Base-by-base conservation (phyloP, 768 basidiomycete species). In the Galerina sulciceps region DNA sequence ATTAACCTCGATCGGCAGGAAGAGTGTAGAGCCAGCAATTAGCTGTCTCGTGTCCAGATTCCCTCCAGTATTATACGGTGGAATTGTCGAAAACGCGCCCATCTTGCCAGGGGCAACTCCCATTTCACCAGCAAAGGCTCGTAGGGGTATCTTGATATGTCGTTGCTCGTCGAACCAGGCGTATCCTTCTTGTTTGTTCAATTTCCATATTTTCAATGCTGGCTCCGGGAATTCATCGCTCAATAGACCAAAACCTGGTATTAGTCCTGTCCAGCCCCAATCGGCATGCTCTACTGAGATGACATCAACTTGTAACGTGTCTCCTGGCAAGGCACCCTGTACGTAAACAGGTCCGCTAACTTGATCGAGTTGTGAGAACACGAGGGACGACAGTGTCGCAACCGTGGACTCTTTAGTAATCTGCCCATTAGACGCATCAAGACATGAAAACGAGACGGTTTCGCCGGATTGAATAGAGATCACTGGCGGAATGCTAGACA, bases 61-160 rank as follows among this genome's bases (percentile, higher is more conserved):
- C 1, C 86, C 85, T 2, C 85, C 86, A 0, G 86, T 87, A 34
- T 69, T 72, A 60, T 85, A 86, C 1, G 86, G 86, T 44, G 86
- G 86, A 47, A 87, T 87, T 15, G 84, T 87, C 13, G 85, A 86
- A 63, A 79, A 81, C 26, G 81, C 75, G 2, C 86, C 86, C 10
- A 64, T 66, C 55, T 72, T 73, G 14, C 76, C 83, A 18, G 76
- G 79, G 17, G 82, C 86, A 15, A 87, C 81, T 13, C 86, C 85
- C 83, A 87, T 85, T 70, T 87, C 85, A 0, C 86, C 86, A 9
- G 84, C 80, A 69, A 87, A 87, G 14, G 86, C 85, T 36, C 75
- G 64, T 6, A 87, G 53, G 3, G 83, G 85, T 23, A 86, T 76
- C 59, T 75, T 76, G 4, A 86, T 82, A 9, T 74, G 73, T 59